Base-by-base conservation (phyloP, 164 flowering plant species). In the Umbilicus rupestris region DNA sequence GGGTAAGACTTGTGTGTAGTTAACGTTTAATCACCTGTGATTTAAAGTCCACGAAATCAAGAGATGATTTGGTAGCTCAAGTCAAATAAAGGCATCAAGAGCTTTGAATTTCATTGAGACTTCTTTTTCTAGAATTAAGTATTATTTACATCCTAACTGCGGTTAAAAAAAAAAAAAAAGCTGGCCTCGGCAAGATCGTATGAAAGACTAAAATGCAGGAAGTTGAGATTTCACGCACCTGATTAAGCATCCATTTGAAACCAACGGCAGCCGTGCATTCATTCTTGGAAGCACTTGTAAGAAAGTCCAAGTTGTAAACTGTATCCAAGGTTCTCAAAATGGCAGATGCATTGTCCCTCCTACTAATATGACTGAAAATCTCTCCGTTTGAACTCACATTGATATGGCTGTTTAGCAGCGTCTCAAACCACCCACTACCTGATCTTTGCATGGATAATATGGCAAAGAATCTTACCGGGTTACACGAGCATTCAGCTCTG, bases 381-480 rank as follows among this genome's bases (percentile, higher is more conserved):
- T 90, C 97, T 20, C 97, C 97, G 72, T 90, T 90, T 6, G 91
- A 90, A 67, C 93, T 90, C 7, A 90, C 80, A 69, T 88, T 90
- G n/a, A 72, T 70, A 76, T 88, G 97, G 73, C 96, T 90, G 67
- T 88, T 90, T 55, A 90, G 70, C 28, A 90, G 68, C 15, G 96
- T 87, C 75, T 90, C 97, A 71, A 90, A 91, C 97, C 97, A 91
- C 62, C 97, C 97, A 78, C 96, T 91, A 35, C 97, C 97, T 3
- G 97, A 91, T 74, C 97, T 82, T 76, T 91, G 97, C 85, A 80
- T 83, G 4, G 93, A 85, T 55, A 92, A 15, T 55, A 89, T 85
- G 15, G 79, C 87, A 76, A 89, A 89, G 72, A 79, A 83, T 10
- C 83, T 80, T 31, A 89, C 94, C 24, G 92, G 92, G 73, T 83